Conservation (phyloP, 495 filamentous ascomycete genomes). For the Xylaria flabelliformis region DNA sequence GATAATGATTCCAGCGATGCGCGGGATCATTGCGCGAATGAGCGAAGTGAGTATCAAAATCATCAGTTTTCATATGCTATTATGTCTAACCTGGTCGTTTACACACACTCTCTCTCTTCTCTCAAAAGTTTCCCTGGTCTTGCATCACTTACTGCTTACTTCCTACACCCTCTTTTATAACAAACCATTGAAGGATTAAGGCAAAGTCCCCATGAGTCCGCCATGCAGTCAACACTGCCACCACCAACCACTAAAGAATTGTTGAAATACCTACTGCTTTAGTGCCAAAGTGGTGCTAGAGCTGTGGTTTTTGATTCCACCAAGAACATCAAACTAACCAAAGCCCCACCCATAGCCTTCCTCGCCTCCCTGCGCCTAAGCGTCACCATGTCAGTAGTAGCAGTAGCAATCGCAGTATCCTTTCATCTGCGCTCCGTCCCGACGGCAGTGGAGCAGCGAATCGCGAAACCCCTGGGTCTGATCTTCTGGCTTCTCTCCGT, state of each 20-base stretch:
- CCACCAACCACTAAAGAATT: not conserved
- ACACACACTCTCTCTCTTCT: too few species aligned
- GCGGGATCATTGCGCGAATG: conserved; percentile 80
- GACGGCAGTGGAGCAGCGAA: conserved; percentile 68
- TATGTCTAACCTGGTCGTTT: not conserved
- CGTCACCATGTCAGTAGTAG: conserved; percentile 88
- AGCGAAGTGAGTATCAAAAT: conserved; percentile 67
- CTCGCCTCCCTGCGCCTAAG: conserved; percentile 93
- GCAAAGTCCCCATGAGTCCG: too few species aligned
- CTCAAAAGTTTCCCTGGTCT: not conserved
- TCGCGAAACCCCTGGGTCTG: conserved; percentile 83
- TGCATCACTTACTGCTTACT: not conserved
- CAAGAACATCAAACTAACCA: not conserved
- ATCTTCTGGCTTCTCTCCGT: conserved; percentile 87
- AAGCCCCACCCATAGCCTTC: conserved; percentile 58
- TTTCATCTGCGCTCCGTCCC: conserved; percentile 86
- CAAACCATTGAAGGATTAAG: too few species aligned
- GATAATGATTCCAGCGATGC: conserved; percentile 89
- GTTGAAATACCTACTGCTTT: too few species aligned
- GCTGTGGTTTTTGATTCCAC: too few species aligned
- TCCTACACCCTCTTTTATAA: too few species aligned
- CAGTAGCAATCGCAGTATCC: conserved; percentile 86
- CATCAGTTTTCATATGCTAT: not conserved
- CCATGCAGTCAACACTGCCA: not conserved
- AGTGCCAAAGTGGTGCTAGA: too few species aligned